Conservation (phyloP, 768 basidiomycete species). For the Basidioascus undulatus region DNA sequence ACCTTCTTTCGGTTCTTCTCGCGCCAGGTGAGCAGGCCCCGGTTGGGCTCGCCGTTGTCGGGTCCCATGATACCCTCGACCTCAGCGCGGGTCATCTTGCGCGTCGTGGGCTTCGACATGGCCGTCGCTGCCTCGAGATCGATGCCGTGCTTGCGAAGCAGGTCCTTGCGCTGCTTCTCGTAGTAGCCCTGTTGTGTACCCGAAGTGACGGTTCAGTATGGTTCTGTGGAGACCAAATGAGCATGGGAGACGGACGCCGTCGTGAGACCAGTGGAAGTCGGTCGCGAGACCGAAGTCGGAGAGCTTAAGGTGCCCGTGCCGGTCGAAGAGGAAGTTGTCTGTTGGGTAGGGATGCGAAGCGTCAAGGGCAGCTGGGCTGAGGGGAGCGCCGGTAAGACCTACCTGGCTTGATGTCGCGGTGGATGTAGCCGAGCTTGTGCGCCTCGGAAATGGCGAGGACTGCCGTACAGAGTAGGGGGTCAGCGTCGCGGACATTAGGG, state of each 20-base stretch:
- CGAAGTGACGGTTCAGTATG: too few species aligned
- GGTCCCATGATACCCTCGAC: conserved; percentile 59
- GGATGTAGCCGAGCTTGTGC: conserved; percentile 86
- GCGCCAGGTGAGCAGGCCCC: conserved; percentile 76
- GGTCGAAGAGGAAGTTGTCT: conserved; percentile 76
- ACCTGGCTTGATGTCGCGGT: conserved; percentile 93
- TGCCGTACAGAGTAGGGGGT: conserved; percentile 36
- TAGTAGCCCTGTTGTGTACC: conserved; percentile 34
- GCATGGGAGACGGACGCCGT: too few species aligned
- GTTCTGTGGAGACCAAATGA: too few species aligned
- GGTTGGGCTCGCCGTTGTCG: conserved; percentile 34
- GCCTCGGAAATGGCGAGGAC: conserved; percentile 78
- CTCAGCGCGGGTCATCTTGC: too few species aligned
- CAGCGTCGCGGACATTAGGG: background rate
- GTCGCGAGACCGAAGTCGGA: conserved; percentile 91
- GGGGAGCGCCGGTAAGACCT: conserved; percentile 13
- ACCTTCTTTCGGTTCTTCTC: conserved; percentile 83
- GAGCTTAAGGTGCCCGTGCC: conserved; percentile 76
- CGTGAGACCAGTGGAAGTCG: conserved; percentile 92
- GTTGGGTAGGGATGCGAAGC: conserved; percentile 1
- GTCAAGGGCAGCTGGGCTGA: too few species aligned
- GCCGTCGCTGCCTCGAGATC: conserved; percentile 73
- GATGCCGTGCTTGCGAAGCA: conserved; percentile 79
- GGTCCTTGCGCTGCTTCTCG: conserved; percentile 69
- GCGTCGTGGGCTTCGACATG: too few species aligned